Conservation (phyloP, 2,329 filamentous ascomycete species). For the Epichloe scottii region DNA sequence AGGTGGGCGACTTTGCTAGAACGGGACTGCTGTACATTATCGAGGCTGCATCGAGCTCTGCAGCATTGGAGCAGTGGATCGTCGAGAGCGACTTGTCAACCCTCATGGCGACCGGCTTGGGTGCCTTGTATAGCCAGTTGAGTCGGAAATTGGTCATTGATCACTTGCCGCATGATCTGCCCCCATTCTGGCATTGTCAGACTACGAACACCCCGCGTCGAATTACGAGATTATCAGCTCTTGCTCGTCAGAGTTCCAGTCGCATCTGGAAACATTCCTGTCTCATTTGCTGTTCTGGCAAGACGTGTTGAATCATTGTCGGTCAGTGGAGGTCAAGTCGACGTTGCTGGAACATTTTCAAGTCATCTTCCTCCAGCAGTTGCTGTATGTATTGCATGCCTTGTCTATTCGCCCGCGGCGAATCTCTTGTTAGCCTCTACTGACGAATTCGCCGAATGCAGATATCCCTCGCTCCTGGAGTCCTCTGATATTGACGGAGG, state of each 20-base stretch:
- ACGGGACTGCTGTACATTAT: conserved; percentile 94
- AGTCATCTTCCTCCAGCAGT: conserved; percentile 86
- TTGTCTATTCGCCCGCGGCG: background rate
- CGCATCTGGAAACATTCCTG: conserved; percentile 85
- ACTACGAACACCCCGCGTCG: conserved; percentile 64
- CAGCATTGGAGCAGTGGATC: conserved; percentile 83
- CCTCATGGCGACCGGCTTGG: conserved; percentile 89
- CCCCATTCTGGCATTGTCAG: conserved; percentile 81
- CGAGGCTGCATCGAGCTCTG: conserved; percentile 76
- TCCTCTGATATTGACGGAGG: conserved; percentile 96
- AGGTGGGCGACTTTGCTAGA: conserved; percentile 88
- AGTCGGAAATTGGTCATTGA: conserved; percentile 72
- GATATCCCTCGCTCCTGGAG: conserved; percentile 88
- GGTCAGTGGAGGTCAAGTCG: conserved; percentile 80
- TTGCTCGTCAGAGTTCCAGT: conserved; percentile 61
- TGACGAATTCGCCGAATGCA: conserved; percentile 22
- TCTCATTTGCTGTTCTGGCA: conserved; percentile 97
- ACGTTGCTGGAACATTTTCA: conserved; percentile 95
- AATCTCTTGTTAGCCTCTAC: background rate
- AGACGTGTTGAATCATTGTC: conserved; percentile 91
- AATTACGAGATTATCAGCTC: conserved; percentile 62
- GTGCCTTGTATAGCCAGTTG: conserved; percentile 56
- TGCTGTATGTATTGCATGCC: conserved; percentile 49
- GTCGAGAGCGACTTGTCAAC: conserved; percentile 94
- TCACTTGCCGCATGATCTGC: conserved; percentile 60